Evolutionary conservation across 129 eudicot species (phyloP), one percentile per base, ranked within the genome.

Genomic region (sunflower (Helianthus annuus)): DNA sequence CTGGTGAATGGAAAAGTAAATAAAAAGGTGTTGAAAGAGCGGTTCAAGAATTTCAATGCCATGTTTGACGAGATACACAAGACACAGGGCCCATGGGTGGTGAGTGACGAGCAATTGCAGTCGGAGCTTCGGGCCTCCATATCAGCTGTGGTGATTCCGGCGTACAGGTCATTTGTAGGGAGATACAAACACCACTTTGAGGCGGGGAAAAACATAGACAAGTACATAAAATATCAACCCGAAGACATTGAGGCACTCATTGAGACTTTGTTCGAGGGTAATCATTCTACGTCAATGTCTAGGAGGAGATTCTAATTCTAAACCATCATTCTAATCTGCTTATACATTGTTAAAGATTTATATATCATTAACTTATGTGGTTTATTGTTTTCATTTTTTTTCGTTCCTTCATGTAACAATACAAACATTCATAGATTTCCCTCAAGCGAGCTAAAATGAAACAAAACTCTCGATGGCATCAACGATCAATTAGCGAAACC

Each of bases 41-140:
- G 90, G 64, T 84, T 94, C 78, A 94, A 90, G 83, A 82, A 73
- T 16, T 90, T 94, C n/a, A 90, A 83, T 4, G 72, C 45, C 7
- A 82, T 81, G 88, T 94, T 90, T 17, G 98, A 94, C 12, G 98
- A 94, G 55, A 94, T 94, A 63, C 90, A 90, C 48, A 82, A 80
- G 81, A 74, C 91, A 2, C 98, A 94, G 57, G 83, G 87, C 64
- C 17, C 85, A 0, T 94, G 98, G 98, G 88, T 94, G 34, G 97
- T 94, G 51, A 87, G 89, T 58, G 98, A 94, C 36, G 91, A 81
- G 66, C 98, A 94, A 40, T 82, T 94, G 39, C 81, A 84, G 64
- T 94, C 97, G 34, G 98, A 94, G 89, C 91, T 94, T 0, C 74
- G 96, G 27, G 95, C 86, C 3, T 87, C 98, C 0, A 80, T 94